Base-by-base conservation (phyloP, 495 filamentous ascomycete genomes). In the Lepraria neglecta region DNA sequence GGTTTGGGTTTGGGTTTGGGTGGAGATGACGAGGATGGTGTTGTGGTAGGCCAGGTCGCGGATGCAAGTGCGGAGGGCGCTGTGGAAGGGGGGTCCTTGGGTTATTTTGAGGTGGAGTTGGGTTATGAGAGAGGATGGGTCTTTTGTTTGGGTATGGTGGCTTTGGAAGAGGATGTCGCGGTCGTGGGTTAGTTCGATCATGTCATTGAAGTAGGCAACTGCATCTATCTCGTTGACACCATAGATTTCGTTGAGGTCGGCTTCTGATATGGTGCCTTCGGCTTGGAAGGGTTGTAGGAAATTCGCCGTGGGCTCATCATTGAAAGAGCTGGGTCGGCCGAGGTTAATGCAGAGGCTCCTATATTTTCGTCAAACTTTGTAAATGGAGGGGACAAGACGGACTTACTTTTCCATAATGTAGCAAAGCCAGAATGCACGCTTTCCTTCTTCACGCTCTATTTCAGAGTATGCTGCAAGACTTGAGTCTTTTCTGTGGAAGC, bases 351-450 rank as follows among this genome's bases (percentile, higher is more conserved):
- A 24, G 46, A 50, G 46, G 17, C 19, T 50, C 46, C 46, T 24
- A 5, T 28, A 14, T 6, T 50, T 50, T 14, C 3, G 24, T 50
- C 15, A 50, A 27, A 19, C 9, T 1, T 10, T 28, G 11, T 15
- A 27, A 24, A 24, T 15, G 10, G 19, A 50, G 10, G 19, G 21
- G 6, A 28, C 7, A 19, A 28, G 7, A 27, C 4, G 28, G 11
- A 10, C 3, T 10, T 50, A 50, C 46, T 50, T 50, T 14, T 50
- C 46, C 46, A 50, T 50, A 14, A 24, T 50, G 15, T 50, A 50
- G 46, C 46, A 50, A 50, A 50, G 46, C 46, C 46, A 50, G 7
- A 50, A 50, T 50, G 46, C 46, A 5, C 46, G 46, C 21, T 50
- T 50, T 24, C 46, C 46, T 17, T 50, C 46, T 17, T 50, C 46